These are phyloP conservation scores for Candida sithepensis DNA, from an alignment of 805 yeast genomes.

Conservation along the genomic window DNA sequence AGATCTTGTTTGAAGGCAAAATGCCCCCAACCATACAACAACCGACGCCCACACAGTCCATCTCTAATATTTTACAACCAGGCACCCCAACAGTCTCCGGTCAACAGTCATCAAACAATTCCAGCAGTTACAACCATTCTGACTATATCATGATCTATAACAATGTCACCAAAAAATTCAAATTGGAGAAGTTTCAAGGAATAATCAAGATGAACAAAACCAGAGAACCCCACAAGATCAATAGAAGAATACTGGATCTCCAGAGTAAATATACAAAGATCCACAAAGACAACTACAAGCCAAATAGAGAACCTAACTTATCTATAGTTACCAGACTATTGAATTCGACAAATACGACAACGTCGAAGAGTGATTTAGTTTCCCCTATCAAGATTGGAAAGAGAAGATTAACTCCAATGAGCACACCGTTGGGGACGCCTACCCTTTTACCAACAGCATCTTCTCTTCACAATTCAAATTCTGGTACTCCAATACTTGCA, in stretches of 20 bases:
- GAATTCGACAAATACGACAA: not conserved
- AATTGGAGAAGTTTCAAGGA: conserved; percentile 26
- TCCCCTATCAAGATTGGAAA: conserved; percentile 3
- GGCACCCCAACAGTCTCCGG: not conserved
- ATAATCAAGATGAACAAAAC: conserved; percentile 30
- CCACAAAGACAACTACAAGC: not conserved
- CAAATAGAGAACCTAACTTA: not conserved
- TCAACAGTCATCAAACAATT: not conserved
- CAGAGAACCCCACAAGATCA: conserved; percentile 25
- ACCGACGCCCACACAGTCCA: conserved; percentile 1
- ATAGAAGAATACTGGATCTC: conserved; percentile 8
- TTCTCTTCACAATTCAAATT: not conserved
- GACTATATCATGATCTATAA: conserved; percentile 29
- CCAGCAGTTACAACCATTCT: conserved; percentile 5
- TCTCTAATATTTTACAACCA: conserved; percentile 2
- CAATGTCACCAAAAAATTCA: conserved; percentile 22
- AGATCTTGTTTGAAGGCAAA: conserved; percentile 30
- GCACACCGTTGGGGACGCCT: conserved; percentile 6
- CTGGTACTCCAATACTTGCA: not conserved
- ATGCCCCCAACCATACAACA: conserved; percentile 9
- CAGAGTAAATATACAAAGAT: not conserved
- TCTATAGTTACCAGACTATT: not conserved
- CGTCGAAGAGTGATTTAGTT: not conserved
- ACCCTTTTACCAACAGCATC: not conserved
- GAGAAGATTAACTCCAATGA: conserved; percentile 6